Conservation (phyloP, 176 grass and related monocot genomes). For the Echinochloa phyllopogon region DNA sequence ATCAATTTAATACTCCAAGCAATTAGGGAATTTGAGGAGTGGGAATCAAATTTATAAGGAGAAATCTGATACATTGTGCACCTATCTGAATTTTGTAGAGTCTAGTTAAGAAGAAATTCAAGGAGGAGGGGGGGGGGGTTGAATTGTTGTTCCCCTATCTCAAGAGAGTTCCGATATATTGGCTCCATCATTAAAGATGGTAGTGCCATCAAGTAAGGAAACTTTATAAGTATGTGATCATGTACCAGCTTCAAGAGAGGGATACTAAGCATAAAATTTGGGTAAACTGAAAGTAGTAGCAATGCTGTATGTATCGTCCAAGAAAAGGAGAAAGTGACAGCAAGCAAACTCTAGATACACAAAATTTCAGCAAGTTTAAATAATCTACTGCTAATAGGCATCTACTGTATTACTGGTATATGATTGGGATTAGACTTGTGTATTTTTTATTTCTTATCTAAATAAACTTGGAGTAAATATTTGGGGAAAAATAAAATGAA, state of each 20-base stretch:
- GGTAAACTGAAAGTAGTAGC: background rate
- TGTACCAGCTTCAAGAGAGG: background rate
- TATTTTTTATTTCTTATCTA: background rate
- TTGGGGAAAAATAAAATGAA: background rate
- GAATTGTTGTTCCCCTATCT: background rate
- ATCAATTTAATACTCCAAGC: background rate
- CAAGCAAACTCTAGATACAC: background rate
- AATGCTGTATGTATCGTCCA: background rate
- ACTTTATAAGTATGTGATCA: background rate
- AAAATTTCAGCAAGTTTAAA: background rate
- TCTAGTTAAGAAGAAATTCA: background rate
- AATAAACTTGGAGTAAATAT: background rate
- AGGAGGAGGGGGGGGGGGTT: background rate
- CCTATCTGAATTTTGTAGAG: background rate
- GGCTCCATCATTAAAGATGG: background rate
- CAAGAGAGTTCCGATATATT: background rate
- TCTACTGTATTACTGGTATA: background rate
- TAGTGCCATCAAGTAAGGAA: background rate
- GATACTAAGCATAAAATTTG: constrained; percentile 5
- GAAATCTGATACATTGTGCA: background rate
- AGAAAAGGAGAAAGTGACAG: background rate
- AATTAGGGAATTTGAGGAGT: background rate
- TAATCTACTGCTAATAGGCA: background rate
- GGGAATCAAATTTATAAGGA: background rate
- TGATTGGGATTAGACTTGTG: background rate